Percentiles rank a stretch among this genome's conserved stretches.
Conservation (phyloP, 2,329 filamentous ascomycete species). For the Cladophialophora chaetospira region DNA sequence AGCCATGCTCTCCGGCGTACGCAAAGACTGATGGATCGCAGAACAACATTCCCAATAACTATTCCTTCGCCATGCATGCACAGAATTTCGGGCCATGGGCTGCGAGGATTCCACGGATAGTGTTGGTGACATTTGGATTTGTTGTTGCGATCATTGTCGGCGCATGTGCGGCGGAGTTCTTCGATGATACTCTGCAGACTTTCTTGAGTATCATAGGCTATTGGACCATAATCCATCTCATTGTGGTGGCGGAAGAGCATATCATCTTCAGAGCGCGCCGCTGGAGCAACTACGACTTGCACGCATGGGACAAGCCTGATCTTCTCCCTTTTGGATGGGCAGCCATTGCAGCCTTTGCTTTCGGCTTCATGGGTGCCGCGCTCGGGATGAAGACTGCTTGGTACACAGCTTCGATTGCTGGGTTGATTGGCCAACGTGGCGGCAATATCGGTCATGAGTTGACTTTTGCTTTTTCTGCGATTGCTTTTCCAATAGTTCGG, state of each 20-base stretch:
- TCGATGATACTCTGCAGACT: conserved; percentile 8
- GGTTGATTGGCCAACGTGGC: neutral
- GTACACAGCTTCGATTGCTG: conserved; percentile 3
- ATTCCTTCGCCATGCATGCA: conserved; percentile 14
- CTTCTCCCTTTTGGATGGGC: conserved; percentile 11
- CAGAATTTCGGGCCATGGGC: conserved; percentile 13
- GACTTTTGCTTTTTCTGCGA: conserved; percentile 6
- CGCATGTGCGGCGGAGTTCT: conserved; percentile 8
- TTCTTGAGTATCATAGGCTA: conserved; percentile 12
- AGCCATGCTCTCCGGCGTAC: neutral
- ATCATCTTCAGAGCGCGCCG: conserved; percentile 4
- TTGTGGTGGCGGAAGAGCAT: conserved; percentile 6
- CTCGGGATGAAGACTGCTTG: conserved; percentile 6
- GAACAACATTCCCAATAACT: conserved; percentile 13
- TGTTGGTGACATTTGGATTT: conserved; percentile 5
- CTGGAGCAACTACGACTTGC: conserved; percentile 10
- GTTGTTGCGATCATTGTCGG: conserved; percentile 6
- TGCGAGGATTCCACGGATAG: conserved; percentile 5
- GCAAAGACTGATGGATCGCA: neutral
- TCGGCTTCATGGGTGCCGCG: conserved; percentile 9
- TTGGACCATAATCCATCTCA: conserved; percentile 10
- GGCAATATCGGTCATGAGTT: conserved; percentile 10
- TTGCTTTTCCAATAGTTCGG: conserved; percentile 4
- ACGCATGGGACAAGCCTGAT: conserved; percentile 6
- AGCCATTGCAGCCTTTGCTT: conserved; percentile 7